phyloP scores from a whole-genome alignment of 2,329 filamentous ascomycete species.

The Colletotrichum coccodes region DNA sequence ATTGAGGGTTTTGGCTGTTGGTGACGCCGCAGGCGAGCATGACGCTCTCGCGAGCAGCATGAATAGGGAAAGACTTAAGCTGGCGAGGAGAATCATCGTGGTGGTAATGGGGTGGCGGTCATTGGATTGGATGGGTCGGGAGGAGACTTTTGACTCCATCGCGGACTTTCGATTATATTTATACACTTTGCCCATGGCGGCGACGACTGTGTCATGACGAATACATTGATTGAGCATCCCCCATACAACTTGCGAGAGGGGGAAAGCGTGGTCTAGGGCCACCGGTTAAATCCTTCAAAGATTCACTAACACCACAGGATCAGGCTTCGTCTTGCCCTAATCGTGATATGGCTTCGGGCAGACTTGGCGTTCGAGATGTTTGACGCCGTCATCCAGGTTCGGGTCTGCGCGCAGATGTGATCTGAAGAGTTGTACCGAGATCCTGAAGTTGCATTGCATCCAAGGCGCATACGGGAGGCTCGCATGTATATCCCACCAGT shows the following conservation, averaged over 20 bases:
- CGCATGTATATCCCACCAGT: background rate
- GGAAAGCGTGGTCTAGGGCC: background rate
- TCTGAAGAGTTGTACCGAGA: background rate
- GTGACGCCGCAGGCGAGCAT: background rate
- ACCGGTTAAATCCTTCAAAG: background rate
- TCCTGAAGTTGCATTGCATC: background rate
- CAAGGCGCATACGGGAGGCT: background rate
- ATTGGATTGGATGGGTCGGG: background rate
- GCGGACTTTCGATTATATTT: background rate
- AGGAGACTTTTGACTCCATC: background rate
- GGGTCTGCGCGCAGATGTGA: background rate
- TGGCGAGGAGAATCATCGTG: background rate
- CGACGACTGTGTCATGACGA: too few species aligned
- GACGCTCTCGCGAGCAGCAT: background rate
- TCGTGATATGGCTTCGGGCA: background rate
- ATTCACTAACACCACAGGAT: too few species aligned
- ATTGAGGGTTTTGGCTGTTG: slow-evolving; percentile 37
- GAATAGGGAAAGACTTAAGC: background rate
- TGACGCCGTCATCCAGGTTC: too few species aligned
- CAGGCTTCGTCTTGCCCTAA: too few species aligned
- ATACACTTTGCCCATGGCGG: background rate
- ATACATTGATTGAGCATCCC: too few species aligned
- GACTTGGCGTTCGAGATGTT: background rate
- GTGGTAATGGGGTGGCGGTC: background rate
- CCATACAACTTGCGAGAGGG: too few species aligned